Evolutionary conservation across 2,329 filamentous ascomycete species (phyloP), one percentile per base, ranked within the genome.

Genomic region (Lasiodiplodia gonubiensis): DNA sequence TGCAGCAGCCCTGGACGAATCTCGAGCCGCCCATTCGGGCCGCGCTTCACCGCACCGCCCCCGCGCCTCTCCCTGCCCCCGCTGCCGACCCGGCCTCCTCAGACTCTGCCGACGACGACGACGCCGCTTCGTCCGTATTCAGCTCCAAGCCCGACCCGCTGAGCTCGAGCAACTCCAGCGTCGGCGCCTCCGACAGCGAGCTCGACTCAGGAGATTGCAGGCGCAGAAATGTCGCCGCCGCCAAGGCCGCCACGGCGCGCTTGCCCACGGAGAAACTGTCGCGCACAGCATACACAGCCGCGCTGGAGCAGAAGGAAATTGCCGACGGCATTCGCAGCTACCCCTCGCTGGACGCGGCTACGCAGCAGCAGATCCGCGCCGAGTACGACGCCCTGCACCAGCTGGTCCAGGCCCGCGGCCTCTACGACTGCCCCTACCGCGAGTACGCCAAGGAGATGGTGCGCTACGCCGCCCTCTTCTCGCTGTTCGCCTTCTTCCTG

Each of bases 301-400:
- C 74, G 49, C 67, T 75, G 46, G 77, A 80, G 64, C 70, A 78
- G 65, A 71, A 75, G 37, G 80, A 81, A 68, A 75, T 80, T 33
- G 74, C 76, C 35, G 70, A 77, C 18, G 80, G 80, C 59, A 75
- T 78, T 18, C 69, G 68, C 21, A 71, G 72, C 30, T 77, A 85
- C 68, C 88, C 88, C 0, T 84, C 86, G 0, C 71, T 89, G 7
- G 86, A 89, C 69, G 74, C 80, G 1, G 75, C 76, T 10, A 84
- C 86, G 4, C 88, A 90, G 77, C 76, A 81, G 14, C 80, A 82
- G 25, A 89, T 90, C 70, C 77, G 82, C 0, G 64, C 70, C 54
- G 86, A 87, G 71, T 90, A 89, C 76, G 83, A 85, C 14, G 75
- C 74, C 3, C 77, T 91, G 37, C 86, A 89, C 72, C 79, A 87